A percentile compares a stretch with the other conserved stretches of the same genome.
These are phyloP conservation scores for Arthroderma uncinatum DNA, from an alignment of 2,329 filamentous ascomycete genomes.

Conservation along the genomic window DNA sequence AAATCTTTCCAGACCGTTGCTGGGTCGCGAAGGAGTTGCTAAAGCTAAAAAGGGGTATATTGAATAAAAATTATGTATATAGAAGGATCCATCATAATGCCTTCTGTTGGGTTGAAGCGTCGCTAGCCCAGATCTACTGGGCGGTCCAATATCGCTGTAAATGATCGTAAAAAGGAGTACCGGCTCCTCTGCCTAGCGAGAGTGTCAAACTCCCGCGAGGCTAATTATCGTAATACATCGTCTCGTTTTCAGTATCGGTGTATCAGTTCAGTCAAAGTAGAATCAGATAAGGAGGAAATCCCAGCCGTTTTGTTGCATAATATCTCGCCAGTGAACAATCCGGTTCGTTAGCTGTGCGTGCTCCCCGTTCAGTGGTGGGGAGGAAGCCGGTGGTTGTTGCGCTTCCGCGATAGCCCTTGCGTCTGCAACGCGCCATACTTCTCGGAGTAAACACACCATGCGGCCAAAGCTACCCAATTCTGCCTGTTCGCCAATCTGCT, in stretches of 20 bases:
- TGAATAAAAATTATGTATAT: conserved; percentile 6
- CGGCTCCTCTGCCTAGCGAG: neutral
- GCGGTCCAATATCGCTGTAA: neutral
- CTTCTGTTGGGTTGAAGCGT: neutral
- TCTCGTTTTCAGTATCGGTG: neutral
- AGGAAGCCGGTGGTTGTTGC: conserved; percentile 2
- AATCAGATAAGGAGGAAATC: conserved; percentile 75
- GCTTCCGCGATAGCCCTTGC: conserved; percentile 27
- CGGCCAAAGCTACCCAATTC: conserved; percentile 77
- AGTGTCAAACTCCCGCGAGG: neutral
- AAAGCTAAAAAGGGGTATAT: conserved; percentile 3
- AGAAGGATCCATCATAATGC: conserved; percentile 3
- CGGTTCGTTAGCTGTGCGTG: neutral
- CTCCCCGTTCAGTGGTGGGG: neutral
- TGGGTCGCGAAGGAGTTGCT: neutral
- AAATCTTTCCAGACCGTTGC: neutral
- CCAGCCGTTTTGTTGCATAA: conserved; percentile 83
- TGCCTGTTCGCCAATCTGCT: conserved; percentile 63
- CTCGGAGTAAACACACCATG: conserved; percentile 63
- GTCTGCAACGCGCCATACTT: conserved; percentile 71
- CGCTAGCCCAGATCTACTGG: conserved; percentile 1
- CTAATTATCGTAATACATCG: conserved; percentile 3
- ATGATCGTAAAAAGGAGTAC: conserved; percentile 2
- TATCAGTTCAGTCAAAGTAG: neutral
- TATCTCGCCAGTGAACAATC: conserved; percentile 75